Percentiles rank a stretch among this genome's conserved stretches.
Conservation (phyloP, 768 basidiomycete species). For the Boletus sensibilis region DNA sequence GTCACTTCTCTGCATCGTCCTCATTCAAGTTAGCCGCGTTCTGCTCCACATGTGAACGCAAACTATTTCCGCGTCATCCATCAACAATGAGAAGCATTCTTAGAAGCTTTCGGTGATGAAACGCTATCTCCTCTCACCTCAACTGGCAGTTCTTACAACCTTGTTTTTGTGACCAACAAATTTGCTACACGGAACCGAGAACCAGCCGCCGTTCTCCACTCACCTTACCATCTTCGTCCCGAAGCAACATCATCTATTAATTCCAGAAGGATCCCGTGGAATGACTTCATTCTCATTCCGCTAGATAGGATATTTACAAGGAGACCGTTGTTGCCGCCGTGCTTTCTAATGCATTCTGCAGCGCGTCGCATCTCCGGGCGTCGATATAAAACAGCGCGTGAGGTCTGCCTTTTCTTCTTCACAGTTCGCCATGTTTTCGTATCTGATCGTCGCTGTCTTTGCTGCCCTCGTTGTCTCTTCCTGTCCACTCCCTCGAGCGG, state of each 20-base stretch:
- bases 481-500: constrained; percentile 28
- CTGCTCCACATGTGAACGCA: background rate
- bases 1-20: background rate
- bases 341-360: too few relatives aligned
- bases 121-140: background rate
- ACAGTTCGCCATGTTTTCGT: constrained; percentile 31
- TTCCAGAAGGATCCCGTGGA: background rate
- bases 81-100: background rate
- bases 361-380: too few relatives aligned
- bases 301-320: too few relatives aligned
- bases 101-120: background rate
- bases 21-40: background rate
- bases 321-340: too few relatives aligned
- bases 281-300: too few relatives aligned
- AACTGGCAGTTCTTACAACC: background rate
- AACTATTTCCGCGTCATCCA: background rate
- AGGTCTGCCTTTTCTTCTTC: background rate
- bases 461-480: constrained; percentile 53
- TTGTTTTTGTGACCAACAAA: too few relatives aligned
- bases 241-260: background rate
- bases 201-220: background rate
- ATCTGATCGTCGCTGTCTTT: constrained; percentile 47
- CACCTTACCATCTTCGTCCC: background rate
- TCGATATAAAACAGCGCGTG: background rate
- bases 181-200: background rate